Evolutionary conservation across 2,329 filamentous ascomycete genomes (phyloP), one percentile per base, ranked within the genome.

Genomic region (Aspergillus hortae): DNA sequence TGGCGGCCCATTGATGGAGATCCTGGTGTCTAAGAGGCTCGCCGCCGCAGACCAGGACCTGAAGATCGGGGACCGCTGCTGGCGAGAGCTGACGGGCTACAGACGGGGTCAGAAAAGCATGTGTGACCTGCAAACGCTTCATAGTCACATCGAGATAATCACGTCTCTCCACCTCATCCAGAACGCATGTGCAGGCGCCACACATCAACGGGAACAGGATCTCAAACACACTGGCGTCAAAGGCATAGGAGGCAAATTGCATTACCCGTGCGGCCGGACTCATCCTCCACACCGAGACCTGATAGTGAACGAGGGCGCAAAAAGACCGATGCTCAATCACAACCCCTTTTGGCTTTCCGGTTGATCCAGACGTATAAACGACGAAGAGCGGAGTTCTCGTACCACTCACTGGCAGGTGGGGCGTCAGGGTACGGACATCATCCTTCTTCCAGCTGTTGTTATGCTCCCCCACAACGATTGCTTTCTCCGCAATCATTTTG

Each of bases 151-250:
- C 57, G 5, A 61, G 2, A 71, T 54, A n/a, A 70, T 62, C 0
- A 74, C 70, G 19, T 19, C 19, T 53, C 75, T 74, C 59, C 46
- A 67, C 32, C 10, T 51, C 53, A 72, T 58, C 49, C 1, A 74
- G 75, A 3, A 78, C 69, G 55, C 74, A 77, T 9, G 78, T 61
- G 32, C 71, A 73, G 12, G 74, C 75, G 44, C 76, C 76, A 17
- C 67, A 58, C 51, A 56, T 51, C 17, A 65, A 62, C 35, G 64
- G 67, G 52, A 42, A 61, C 51, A 68, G 67, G 54, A 63, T 65
- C 43, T 64, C 71, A 51, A 61, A 59, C 27, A 78, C 62, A 51
- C 67, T 72, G n/a, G 69, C 69, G 57, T 77, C 75, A 52, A 77
- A 78, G 1, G 68, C 70, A 53, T 74, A 76, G 1, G 72, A 74